Base-by-base conservation (phyloP, 495 filamentous ascomycete genomes). In the Hypoxylon crocopeplum region DNA sequence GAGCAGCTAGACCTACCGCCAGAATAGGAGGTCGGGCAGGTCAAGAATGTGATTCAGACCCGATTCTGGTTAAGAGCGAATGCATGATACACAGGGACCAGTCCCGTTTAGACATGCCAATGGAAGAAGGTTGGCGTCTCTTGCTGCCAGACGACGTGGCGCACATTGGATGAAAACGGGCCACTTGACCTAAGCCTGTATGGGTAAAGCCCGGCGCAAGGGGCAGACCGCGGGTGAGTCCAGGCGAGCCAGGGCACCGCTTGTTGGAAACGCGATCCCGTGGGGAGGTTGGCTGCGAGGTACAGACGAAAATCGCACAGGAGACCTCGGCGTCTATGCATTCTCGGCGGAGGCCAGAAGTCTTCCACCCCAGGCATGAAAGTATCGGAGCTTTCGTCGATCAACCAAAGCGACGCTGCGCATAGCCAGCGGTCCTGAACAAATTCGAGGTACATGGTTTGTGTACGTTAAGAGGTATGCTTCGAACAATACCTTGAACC, bases 61-160 rank as follows among this genome's bases (percentile, higher is more conserved):
- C 49, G 5, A 45, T 58, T 59, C 32, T 59, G 25, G 60, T 64
- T 17, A 64, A 64, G 60, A 54, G 37, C 29, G 25, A 8, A 58
- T 59, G 60, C 60, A 64, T 64, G 44, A 64, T 64, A 32, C 60
- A 48, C 48, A 59, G 54, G 60, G 60, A 49, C 60, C 40, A 64
- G 36, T 56, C 59, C 59, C 52, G 48, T 62, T 62, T 62, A 41
- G 59, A 62, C 27, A 48, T 62, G 51, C 52, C 46, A 62, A 46
- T 56, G 51, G 50, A 48, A 54, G 24, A 27, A 27, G 24, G 24
- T 27, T 27, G 8, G 24, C 4, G 34, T 17, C 40, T 45, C 41
- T 53, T 51, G 15, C 53, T 32, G 48, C 48, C 37, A 46, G 48
- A 40, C 60, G 33, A 64, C 60, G 54, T 64, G 60, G 60, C 60